Evolutionary conservation across 352 stramenopile genomes (phyloP).

Genomic region (Peronospora belbahrii): DNA sequence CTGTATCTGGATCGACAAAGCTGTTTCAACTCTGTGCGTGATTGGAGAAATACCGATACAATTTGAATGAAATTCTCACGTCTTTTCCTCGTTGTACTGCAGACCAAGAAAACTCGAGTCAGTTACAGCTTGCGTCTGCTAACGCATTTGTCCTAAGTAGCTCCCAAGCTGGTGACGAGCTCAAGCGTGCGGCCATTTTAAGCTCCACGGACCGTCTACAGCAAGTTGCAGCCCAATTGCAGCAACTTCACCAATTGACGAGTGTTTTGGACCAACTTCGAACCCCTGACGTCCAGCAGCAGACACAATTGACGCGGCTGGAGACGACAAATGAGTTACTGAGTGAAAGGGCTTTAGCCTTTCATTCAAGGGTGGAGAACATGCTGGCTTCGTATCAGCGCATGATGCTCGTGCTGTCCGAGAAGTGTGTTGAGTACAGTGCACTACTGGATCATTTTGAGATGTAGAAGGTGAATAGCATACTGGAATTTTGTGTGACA

Average conservation of each 20-base stretch:
- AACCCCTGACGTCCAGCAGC: constrained; percentile 11
- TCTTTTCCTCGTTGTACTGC: background rate
- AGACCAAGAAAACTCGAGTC: constrained; percentile 34
- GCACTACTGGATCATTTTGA: constrained; percentile 45
- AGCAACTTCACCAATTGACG: constrained; percentile 41
- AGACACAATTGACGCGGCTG: constrained; percentile 21
- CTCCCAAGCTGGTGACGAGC: constrained; percentile 27
- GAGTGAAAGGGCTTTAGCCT: constrained; percentile 34
- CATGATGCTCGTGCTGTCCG: constrained; percentile 60
- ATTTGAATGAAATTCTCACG: background rate
- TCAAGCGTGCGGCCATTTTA: constrained; percentile 58
- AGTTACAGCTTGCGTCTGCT: constrained; percentile 32
- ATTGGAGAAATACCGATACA: background rate
- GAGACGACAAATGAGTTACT: constrained; percentile 27
- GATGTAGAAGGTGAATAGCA: constrained; percentile 7
- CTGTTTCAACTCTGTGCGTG: constrained; percentile 46
- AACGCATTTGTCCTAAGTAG: constrained; percentile 16
- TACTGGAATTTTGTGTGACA: background rate
- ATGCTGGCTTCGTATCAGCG: constrained; percentile 53
- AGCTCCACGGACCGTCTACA: constrained; percentile 42
- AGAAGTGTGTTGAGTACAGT: constrained; percentile 66
- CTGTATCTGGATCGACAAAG: constrained; percentile 30
- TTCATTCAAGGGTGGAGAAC: constrained; percentile 45
- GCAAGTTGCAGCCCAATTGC: constrained; percentile 28
- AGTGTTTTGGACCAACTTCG: constrained; percentile 40